These are phyloP conservation scores for Priceomyces melissophilus DNA, from an alignment of 805 yeast species.

Conservation along the genomic window DNA sequence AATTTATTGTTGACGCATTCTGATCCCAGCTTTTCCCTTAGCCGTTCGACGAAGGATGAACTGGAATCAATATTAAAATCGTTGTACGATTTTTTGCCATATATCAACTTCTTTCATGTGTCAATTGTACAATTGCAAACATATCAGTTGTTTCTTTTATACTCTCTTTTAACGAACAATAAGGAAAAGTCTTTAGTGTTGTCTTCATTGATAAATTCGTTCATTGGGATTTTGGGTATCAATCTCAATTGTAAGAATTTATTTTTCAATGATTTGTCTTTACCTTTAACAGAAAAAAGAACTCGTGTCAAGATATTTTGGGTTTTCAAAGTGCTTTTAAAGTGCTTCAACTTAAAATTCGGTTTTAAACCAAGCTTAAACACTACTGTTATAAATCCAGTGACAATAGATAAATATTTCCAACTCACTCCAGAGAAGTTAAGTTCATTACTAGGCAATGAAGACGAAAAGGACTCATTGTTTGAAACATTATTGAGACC, in stretches of 20 bases:
- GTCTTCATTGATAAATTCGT: constrained; percentile 38
- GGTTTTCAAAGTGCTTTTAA: constrained; percentile 41
- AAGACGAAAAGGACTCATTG: constrained; percentile 25
- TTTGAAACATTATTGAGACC: constrained; percentile 37
- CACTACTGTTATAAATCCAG: constrained; percentile 46
- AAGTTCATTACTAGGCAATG: constrained; percentile 23
- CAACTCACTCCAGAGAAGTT: constrained; percentile 43
- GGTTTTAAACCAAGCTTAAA: constrained; percentile 45
- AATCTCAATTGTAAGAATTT: constrained; percentile 39
- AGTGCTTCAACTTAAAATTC: constrained; percentile 41
- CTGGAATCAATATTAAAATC: constrained; percentile 32
- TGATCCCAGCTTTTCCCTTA: constrained; percentile 25
- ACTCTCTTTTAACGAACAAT: constrained; percentile 42
- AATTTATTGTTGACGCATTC: constrained; percentile 37
- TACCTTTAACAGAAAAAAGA: constrained; percentile 32
- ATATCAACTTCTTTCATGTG: constrained; percentile 47
- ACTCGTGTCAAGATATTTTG: constrained; percentile 45
- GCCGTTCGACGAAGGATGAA: constrained; percentile 16
- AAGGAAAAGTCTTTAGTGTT: constrained; percentile 38
- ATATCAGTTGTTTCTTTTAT: constrained; percentile 46
- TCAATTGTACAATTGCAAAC: constrained; percentile 49
- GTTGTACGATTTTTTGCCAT: constrained; percentile 43
- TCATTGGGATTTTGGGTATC: constrained; percentile 41
- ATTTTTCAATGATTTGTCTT: constrained; percentile 46
- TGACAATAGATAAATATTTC: constrained; percentile 43